Evolutionary conservation across 2,329 filamentous ascomycete genomes (phyloP), one percentile per base, ranked within the genome.

Genomic region (Aspergillus sp.): DNA sequence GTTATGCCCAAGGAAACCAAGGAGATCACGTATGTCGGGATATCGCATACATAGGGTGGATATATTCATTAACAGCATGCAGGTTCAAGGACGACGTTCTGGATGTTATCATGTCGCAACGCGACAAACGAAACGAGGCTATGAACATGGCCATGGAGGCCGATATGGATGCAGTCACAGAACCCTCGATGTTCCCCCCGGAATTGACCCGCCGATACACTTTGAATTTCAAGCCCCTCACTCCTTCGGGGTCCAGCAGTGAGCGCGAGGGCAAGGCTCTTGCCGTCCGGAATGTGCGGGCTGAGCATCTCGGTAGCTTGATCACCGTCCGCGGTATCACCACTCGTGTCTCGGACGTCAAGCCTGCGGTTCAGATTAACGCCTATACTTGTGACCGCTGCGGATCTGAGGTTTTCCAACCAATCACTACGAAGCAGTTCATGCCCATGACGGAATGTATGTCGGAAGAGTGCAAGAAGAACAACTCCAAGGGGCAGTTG

Each of bases 321-420:
- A 98, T 99, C 74, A 98, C 95, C 4, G 86, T 99, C 52, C 88
- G 95, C 59, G 94, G 93, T 64, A 99, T 99, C 64, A 89, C 93
- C 2, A 99, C 95, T 1, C 86, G 95, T 71, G 95, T 98, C 1
- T 97, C 95, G 2, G 95, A 99, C 72, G 95, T 99, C 69, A 99
- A 99, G 82, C 95, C 95, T 42, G 88, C 95, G 11, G 91, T 98
- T n/a, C 90, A 94, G 73, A 96, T 99, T 72, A 97, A 96, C 75
- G 95, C 95, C 42, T 99, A 99, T 78, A 95, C 93, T 55, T 99
- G 95, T 78, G 95, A 99, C 76, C 88, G 92, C 62, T 99, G 95
- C 71, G 95, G 95, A 59, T 93, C 90, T 73, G 95, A 99, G 78
- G 94, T 99, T 71, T 99, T 98, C 84, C 95, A 99, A 78, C 94